Base-by-base conservation (phyloP, 192 early-diverging fungal species). In the Coemansia sp. region DNA sequence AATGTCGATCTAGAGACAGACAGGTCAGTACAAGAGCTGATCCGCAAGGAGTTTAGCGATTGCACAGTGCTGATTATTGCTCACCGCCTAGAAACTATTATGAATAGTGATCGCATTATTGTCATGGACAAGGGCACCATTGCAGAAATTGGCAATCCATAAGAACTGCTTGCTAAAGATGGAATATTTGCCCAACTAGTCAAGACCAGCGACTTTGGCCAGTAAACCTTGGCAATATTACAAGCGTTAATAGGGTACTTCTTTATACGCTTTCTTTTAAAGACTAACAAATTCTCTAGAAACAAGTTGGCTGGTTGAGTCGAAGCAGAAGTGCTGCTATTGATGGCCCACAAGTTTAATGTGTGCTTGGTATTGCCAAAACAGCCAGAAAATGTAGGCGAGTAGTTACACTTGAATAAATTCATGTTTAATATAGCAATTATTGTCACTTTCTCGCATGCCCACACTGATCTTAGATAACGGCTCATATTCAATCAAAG, bases 71-170 rank as follows among this genome's bases (percentile, higher is more conserved):
- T 91, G 27, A 88, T 86, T 5, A 91, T 91, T 59, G 90, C 90
- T 0, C 90, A 95, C 72, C 88, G 93, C 44, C 68, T 91, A 36
- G 89, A 91, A 46, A 91, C 90, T 0, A 81, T 89, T 0, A 73
- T 87, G 45, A 80, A 88, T 66, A 89, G 86, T 55, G 91, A 93
- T 63, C 79, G 85, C 55, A 87, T 94, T 68, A 55, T 93, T 25
- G 92, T 94, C 8, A 77, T 95, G 45, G 87, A 92, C 62, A 70
- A 89, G 32, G 93, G 93, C 11, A 45, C 75, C 0, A 68, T 94
- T 11, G 82, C 73, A 0, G 90, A 93, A 46, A 86, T 87, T 70
- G 89, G 87, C 19, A 68, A 77, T 4, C 92, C 92, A 1, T 17
- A 65, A 19, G 83, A 81, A 12, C 72, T 94, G 61, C 44, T 92